Base-by-base conservation (phyloP, 768 basidiomycete genomes). In the Dendrothele bispora region DNA sequence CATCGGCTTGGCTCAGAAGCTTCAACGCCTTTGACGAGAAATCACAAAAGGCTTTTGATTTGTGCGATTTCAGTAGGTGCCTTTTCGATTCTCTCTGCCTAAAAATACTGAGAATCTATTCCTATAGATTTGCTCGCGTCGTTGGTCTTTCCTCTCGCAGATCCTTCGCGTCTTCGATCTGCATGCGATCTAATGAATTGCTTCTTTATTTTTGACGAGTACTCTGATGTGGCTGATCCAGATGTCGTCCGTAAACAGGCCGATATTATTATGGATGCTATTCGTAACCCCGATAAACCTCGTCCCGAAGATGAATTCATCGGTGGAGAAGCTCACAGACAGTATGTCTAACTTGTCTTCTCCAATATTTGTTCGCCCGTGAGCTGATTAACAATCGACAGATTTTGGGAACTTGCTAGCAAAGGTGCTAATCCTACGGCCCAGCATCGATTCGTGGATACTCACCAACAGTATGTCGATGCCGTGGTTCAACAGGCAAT, bases 121-220 rank as follows among this genome's bases (percentile, higher is more conserved):
- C n/a, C n/a, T n/a, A n/a, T n/a, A n/a, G 74, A 58, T 30, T 56
- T 70, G 5, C 58, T 75, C 7, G 73, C 68, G 5, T 68, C 69
- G 1, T 53, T 75, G 18, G 65, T 68, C 12, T 75, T 65, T 54
- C 68, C 74, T 2, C 27, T 55, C 28, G 54, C 44, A 27, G 30
- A n/a, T 8, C 17, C 17, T 11, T 66, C 58, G 22, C 62, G 54
- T 36, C 57, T 30, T 18, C 65, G 73, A 12, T 61, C 67, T 14
- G 68, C 62, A 6, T 76, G 77, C 43, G 78, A 80, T 48, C 57
- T 80, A 40, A 79, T 81, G 74, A 70, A 75, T 30, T 51, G 79
- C 5, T 68, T 77, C 54, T 80, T 76, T 52, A 48, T 79, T 32
- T 65, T 74, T 53, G 80, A 82, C 54, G 74, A 78, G 54, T 69